Percentiles rank a stretch among this genome's conserved stretches.
phyloP scores from a whole-genome alignment of 2,329 filamentous ascomycete species.

The Nigrospora sphaerica region DNA sequence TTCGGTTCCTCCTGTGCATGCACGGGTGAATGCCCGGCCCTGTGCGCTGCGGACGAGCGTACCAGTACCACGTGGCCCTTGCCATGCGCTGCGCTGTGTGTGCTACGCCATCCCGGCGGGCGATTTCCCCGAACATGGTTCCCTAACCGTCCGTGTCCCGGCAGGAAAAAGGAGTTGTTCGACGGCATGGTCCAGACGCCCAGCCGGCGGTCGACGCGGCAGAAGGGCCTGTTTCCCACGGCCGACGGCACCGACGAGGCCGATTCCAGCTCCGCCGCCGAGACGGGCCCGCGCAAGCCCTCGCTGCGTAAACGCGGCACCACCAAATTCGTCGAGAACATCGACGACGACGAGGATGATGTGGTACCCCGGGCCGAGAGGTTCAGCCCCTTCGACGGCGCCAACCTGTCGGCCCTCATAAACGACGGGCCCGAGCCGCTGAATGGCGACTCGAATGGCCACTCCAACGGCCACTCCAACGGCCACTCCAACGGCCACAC shows the following conservation, averaged over 20 bases:
- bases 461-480: conserved; percentile 12
- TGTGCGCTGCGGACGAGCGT: too few relatives aligned
- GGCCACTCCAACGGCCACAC: conserved; percentile 10
- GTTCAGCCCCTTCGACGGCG: conserved; percentile 3
- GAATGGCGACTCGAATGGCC: conserved; percentile 15
- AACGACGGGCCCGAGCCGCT: conserved; percentile 9
- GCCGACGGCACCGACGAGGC: conserved; percentile 36
- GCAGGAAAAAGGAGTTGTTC: conserved; percentile 54
- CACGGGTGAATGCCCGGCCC: neutral
- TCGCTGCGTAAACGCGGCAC: conserved; percentile 37
- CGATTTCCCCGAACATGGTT: too few relatives aligned
- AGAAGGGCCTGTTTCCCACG: conserved; percentile 39
- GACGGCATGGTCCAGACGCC: conserved; percentile 56
- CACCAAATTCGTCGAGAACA: conserved; percentile 42
- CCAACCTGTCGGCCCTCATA: too few relatives aligned
- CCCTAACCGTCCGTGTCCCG: neutral
- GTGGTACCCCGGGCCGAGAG: conserved; percentile 16
- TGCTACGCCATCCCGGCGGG: too few relatives aligned
- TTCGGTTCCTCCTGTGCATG: neutral
- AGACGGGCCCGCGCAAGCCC: conserved; percentile 27
- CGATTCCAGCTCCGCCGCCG: conserved; percentile 40
- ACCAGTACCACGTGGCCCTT: too few relatives aligned
- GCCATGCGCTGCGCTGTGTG: too few relatives aligned
- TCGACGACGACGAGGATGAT: conserved; percentile 33
- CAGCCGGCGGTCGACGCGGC: conserved; percentile 36